Percentiles rank a stretch among this genome's conserved stretches.
phyloP scores from a whole-genome alignment of 805 yeast genomes.

The Phaffomyces thermotolerans region DNA sequence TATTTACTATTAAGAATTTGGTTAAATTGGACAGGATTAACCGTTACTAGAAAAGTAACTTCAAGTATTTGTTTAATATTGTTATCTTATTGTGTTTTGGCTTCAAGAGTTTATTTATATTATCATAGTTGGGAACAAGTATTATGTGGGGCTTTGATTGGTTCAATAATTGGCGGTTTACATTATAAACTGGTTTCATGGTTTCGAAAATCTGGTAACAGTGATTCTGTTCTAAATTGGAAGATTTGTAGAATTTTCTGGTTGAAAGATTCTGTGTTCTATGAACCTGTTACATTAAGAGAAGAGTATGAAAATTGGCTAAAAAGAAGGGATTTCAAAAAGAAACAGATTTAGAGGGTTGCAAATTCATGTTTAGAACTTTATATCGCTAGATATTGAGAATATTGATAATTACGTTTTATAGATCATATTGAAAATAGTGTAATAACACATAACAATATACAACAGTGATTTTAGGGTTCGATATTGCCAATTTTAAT shows the following conservation, averaged over 20 bases:
- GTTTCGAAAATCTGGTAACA: conserved; percentile 58
- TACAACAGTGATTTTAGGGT: background rate
- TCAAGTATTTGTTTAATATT: conserved; percentile 26
- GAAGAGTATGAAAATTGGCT: conserved; percentile 38
- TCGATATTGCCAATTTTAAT: conserved; percentile 30
- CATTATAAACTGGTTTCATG: conserved; percentile 50
- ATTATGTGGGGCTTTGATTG: conserved; percentile 59
- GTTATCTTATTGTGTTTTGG: conserved; percentile 40
- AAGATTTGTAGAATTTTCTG: conserved; percentile 42
- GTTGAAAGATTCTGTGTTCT: conserved; percentile 55
- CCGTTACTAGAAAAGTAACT: conserved; percentile 20
- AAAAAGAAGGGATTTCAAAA: conserved; percentile 15
- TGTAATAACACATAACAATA: background rate
- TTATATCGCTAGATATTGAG: too few relatives aligned
- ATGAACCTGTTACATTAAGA: conserved; percentile 37
- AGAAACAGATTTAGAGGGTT: background rate
- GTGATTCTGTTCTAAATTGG: conserved; percentile 58
- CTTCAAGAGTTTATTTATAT: conserved; percentile 66
- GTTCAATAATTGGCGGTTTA: conserved; percentile 47
- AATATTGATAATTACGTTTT: too few relatives aligned
- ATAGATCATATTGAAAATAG: too few relatives aligned
- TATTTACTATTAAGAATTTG: conserved; percentile 42
- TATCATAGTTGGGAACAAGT: conserved; percentile 78
- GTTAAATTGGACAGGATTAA: conserved; percentile 36
- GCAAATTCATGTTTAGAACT: too few relatives aligned